Evolutionary conservation across 23 red algal species (phyloP), one percentile per base, ranked within the genome.

Genomic region (Gracilariopsis chorda): DNA sequence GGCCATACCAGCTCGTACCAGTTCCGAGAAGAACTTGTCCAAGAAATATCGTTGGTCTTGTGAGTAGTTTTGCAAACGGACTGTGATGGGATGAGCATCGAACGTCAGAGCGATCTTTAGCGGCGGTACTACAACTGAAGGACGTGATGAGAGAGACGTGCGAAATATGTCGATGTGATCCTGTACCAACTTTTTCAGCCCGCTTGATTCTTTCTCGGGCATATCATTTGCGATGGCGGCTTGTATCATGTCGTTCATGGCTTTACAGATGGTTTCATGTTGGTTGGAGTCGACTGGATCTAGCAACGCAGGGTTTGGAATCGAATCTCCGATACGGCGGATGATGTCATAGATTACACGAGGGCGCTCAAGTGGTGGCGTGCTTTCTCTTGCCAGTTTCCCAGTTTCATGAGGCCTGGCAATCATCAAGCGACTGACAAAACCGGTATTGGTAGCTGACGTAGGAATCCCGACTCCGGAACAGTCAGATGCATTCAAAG

Each of bases 11-110:
- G n/a, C 51, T 81, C 39, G 24, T 5, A 56, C 77, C 8, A 81
- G 7, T 4, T 7, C 6, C 5, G 47, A 27, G 4, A 62, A 10
- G 4, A 56, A 10, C 14, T 58, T 7, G 7, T 5, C 5, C 14
- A 56, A 12, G 47, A 81, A 58, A 7, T 81, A 5, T 4, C 13
- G 47, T 58, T 81, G 77, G 25, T 51, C 46, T 27, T 16, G 42
- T 55, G 77, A 81, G 42, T 81, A 81, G 11, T 51, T 58, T 27
- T 47, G 77, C 11, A 28, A 47, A 12, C 46, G 77, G 56, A 81
- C 23, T 6, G 43, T 4, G 10, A 58, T 47, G 20, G 77, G 14
- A 51, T 19, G 13, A 13, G 63, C 63, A 70, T 33, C 28, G 14
- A 25, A 25, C 63, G 14, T 70, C 13, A 70, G 63, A 33, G 13